Conservation (phyloP, 257 asterid species). For the Agastache rugosa region DNA sequence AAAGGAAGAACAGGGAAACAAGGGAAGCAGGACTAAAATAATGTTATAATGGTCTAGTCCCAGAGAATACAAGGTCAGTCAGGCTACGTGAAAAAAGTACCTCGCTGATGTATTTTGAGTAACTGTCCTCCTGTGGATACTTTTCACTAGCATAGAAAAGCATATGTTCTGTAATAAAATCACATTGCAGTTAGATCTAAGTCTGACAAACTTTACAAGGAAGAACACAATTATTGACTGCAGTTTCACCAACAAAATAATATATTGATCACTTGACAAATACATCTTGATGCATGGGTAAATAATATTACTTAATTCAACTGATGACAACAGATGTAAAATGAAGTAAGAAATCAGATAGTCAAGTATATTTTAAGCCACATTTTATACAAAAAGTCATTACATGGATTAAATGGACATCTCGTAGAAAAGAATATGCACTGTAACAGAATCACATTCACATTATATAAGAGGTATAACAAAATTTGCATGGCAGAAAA, state of each 20-base stretch:
- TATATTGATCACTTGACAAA: neutral
- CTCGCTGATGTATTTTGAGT: slow-evolving; percentile 88
- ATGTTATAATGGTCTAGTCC: slow-evolving; percentile 3
- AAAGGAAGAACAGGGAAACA: slow-evolving; percentile 15
- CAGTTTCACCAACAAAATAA: slow-evolving; percentile 16
- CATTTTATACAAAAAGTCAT: slow-evolving; percentile 3
- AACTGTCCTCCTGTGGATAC: slow-evolving; percentile 94
- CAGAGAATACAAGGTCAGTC: slow-evolving; percentile 21
- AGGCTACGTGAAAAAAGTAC: slow-evolving; percentile 46
- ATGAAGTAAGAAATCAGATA: slow-evolving; percentile 20
- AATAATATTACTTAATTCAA: slow-evolving; percentile 1
- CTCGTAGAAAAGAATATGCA: slow-evolving; percentile 82
- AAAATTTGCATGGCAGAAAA: neutral
- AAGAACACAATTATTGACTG: neutral
- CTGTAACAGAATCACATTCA: slow-evolving; percentile 49
- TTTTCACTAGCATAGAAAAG: slow-evolving; percentile 96
- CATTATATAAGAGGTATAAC: neutral
- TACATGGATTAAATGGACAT: neutral
- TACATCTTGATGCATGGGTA: neutral
- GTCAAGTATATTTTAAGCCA: slow-evolving; percentile 2
- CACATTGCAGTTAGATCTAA: slow-evolving; percentile 25
- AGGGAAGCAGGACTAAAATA: slow-evolving; percentile 2
- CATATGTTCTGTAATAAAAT: slow-evolving; percentile 82
- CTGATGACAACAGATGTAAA: neutral
- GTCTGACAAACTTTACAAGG: slow-evolving; percentile 6